Evolutionary conservation across 306 rosid species (phyloP).

Genomic region (Citrullus amarus): DNA sequence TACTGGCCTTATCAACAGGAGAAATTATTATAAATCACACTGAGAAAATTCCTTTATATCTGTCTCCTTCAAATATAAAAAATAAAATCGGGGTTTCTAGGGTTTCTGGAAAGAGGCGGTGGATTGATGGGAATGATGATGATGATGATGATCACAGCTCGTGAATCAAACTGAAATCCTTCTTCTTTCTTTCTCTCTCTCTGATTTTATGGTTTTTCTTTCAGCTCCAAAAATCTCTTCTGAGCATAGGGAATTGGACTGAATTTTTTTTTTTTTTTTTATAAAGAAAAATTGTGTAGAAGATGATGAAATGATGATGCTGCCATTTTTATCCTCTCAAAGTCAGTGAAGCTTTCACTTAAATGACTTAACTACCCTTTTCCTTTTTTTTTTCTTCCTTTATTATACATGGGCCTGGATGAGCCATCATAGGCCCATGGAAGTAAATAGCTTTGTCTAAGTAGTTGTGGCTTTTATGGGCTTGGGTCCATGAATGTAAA

Average conservation of each 20-base stretch:
- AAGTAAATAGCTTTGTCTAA: background rate
- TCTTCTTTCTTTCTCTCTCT: background rate
- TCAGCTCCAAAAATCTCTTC: background rate
- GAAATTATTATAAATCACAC: background rate
- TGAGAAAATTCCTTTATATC: background rate
- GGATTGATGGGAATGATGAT: background rate
- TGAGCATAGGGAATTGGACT: background rate
- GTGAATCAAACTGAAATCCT: background rate
- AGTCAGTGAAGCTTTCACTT: background rate
- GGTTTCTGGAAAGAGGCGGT: background rate
- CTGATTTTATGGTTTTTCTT: background rate
- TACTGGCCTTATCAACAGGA: slow-evolving; percentile 3
- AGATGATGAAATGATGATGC: background rate
- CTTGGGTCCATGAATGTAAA: background rate
- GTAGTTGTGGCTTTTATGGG: background rate
- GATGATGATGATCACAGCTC: background rate
- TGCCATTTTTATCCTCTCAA: background rate
- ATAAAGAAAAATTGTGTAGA: background rate
- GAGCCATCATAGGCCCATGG: background rate
- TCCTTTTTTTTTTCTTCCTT: background rate
- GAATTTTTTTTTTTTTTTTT: background rate
- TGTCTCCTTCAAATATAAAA: background rate
- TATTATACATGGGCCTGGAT: background rate
- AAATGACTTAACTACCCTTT: background rate
- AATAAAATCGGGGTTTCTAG: background rate